These are phyloP conservation scores for Mucor indicus DNA, from an alignment of 371 early-diverging fungal genomes.

Conservation along the genomic window DNA sequence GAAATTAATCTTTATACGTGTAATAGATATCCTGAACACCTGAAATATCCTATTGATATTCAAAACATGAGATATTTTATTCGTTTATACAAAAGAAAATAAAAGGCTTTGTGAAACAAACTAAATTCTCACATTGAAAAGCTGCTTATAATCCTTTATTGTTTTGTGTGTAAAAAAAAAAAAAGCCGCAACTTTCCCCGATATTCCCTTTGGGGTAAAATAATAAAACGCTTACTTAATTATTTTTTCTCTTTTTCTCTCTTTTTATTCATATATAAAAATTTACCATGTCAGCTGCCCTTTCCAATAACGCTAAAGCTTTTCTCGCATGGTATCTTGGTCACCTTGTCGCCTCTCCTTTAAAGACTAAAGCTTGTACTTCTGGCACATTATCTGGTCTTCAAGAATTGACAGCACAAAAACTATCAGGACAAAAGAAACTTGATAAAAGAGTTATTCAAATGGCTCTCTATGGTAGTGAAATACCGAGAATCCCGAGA, in stretches of 20 bases:
- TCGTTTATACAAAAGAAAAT: conserved; percentile 67
- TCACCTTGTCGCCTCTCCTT: conserved; percentile 61
- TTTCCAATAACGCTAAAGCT: conserved; percentile 12
- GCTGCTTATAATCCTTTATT: too few relatives aligned
- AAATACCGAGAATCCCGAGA: not conserved
- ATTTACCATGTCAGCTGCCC: conserved; percentile 5
- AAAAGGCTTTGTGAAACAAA: conserved; percentile 3
- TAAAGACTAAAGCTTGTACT: conserved; percentile 81
- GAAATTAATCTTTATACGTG: not conserved
- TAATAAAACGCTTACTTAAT: not conserved
- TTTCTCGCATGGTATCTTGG: conserved; percentile 65
- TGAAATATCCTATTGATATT: conserved; percentile 75
- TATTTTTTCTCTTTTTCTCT: not conserved
- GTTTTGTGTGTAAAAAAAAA: too few relatives aligned
- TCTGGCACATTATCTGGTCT: conserved; percentile 70
- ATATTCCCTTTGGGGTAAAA: not conserved
- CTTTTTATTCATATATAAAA: not conserved
- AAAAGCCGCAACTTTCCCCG: too few relatives aligned
- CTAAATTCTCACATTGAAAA: conserved; percentile 3
- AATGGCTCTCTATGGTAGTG: conserved; percentile 84
- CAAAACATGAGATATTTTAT: conserved; percentile 92
- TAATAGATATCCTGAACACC: conserved; percentile 48
- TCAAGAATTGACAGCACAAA: conserved; percentile 77
- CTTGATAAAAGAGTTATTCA: conserved; percentile 69
- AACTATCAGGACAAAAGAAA: conserved; percentile 58